Conservation (phyloP, 345 rosid species). For the Gossypium anomalum region DNA sequence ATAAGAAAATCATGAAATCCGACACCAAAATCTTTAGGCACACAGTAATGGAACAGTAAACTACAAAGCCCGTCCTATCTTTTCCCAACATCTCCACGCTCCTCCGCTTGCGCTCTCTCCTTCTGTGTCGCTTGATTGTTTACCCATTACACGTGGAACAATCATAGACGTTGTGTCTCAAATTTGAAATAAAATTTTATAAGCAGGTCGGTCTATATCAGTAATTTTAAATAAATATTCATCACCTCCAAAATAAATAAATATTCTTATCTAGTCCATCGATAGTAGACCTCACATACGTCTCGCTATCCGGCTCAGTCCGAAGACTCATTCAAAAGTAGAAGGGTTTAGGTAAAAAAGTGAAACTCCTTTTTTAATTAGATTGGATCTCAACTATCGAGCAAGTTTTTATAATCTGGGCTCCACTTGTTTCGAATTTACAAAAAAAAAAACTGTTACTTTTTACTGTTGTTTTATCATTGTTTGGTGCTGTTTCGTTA, state of each 20-base stretch:
- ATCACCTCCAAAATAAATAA: no score
- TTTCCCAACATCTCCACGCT: slow-evolving; percentile 1
- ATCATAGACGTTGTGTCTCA: neutral
- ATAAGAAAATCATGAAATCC: slow-evolving; percentile 30
- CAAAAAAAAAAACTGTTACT: no score
- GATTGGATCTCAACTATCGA: rapidly evolving
- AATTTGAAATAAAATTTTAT: neutral
- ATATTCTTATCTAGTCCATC: no score
- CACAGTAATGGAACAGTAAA: slow-evolving; percentile 28
- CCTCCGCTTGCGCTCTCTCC: slow-evolving; percentile 7
- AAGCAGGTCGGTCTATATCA: no score
- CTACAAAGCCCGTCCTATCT: slow-evolving; percentile 27
- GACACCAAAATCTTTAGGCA: slow-evolving; percentile 37
- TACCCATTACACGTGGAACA: slow-evolving; percentile 20
- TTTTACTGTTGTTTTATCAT: no score
- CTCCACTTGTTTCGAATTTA: rapidly evolving
- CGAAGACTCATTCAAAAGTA: no score
- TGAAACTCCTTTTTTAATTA: rapidly evolving
- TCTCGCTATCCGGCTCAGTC: rapidly evolving
- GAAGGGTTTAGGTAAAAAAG: rapidly evolving
- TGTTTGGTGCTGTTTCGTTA: no score
- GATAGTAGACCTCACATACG: no score
- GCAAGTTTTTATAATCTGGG: rapidly evolving
- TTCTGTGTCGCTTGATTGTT: neutral
- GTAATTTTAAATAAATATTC: no score